These are phyloP conservation scores for Mortierella sp. DNA, from an alignment of 371 early-diverging fungal species.

Conservation along the genomic window DNA sequence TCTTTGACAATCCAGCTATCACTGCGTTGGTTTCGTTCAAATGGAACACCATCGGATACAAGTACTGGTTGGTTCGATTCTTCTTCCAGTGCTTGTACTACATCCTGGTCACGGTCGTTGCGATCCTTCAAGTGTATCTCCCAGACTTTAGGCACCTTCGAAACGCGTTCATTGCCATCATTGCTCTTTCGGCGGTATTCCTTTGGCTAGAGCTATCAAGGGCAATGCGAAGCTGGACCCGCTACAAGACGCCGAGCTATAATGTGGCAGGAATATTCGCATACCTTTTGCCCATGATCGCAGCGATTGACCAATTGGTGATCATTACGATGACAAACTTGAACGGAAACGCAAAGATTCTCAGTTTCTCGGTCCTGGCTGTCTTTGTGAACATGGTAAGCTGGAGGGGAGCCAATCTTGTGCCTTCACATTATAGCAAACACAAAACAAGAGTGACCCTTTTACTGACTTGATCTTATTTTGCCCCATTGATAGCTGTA, in stretches of 20 bases:
- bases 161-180: constrained; percentile 23
- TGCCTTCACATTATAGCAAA: too few relatives aligned
- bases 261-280: constrained; percentile 9
- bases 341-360: background rate
- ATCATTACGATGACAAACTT: background rate
- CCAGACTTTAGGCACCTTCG: background rate
- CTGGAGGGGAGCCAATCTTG: too few relatives aligned
- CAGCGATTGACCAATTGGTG: constrained; percentile 5
- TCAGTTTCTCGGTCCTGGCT: constrained; percentile 19
- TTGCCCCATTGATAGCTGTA: constrained; percentile 5
- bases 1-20: constrained; percentile 31
- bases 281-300: constrained; percentile 1
- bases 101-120: constrained; percentile 4
- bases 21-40: constrained; percentile 25
- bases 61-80: constrained; percentile 23
- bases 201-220: constrained; percentile 19
- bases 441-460: too few relatives aligned
- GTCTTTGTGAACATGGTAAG: constrained; percentile 25
- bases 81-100: constrained; percentile 21
- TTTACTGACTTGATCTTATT: too few relatives aligned
- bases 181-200: constrained; percentile 5
- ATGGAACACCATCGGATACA: constrained; percentile 27
- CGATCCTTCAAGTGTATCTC: constrained; percentile 22
- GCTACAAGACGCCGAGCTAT: constrained; percentile 17
- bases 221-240: background rate